Percentiles rank a stretch among this genome's conserved stretches.
Evolutionary conservation across 441 rosid genomes (phyloP).

Genomic region (Mallotus repandus): DNA sequence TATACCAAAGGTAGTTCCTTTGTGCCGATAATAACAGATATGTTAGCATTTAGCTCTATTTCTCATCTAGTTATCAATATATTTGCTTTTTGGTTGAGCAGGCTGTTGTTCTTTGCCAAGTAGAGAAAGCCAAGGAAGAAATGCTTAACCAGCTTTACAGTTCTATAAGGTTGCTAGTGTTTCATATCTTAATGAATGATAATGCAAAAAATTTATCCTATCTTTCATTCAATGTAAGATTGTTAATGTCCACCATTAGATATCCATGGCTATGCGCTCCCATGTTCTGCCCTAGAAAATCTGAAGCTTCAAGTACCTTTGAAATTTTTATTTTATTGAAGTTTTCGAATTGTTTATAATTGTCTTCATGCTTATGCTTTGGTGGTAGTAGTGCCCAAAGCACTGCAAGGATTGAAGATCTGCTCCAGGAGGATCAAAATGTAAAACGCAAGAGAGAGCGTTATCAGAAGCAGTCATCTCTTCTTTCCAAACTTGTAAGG

Average conservation of each 20-base stretch:
- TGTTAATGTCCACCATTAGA: background rate
- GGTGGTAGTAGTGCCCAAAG: conserved; percentile 63
- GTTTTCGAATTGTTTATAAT: background rate
- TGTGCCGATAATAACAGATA: conserved; percentile 12
- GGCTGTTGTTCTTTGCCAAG: conserved; percentile 99
- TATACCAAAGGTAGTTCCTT: conserved; percentile 80
- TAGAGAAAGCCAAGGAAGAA: conserved; percentile 98
- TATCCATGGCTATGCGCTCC: too few relatives aligned
- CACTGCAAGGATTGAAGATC: conserved; percentile 72
- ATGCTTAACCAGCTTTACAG: conserved; percentile 97
- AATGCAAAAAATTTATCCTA: background rate
- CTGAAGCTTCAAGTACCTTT: background rate
- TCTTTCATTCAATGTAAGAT: background rate
- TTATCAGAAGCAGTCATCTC: conserved; percentile 78
- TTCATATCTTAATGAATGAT: background rate
- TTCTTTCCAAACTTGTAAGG: conserved; percentile 81
- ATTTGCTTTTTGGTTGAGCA: conserved; percentile 42
- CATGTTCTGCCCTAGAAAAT: background rate
- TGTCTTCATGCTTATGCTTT: conserved; percentile 5
- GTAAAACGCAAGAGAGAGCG: conserved; percentile 77
- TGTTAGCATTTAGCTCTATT: background rate
- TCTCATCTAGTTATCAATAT: conserved; percentile 4
- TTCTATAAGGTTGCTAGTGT: conserved; percentile 67
- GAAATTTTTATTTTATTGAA: background rate
- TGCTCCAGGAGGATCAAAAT: conserved; percentile 90